These are phyloP conservation scores for Cladosporium sp. DNA, from an alignment of 2,329 filamentous ascomycete genomes.

Conservation along the genomic window DNA sequence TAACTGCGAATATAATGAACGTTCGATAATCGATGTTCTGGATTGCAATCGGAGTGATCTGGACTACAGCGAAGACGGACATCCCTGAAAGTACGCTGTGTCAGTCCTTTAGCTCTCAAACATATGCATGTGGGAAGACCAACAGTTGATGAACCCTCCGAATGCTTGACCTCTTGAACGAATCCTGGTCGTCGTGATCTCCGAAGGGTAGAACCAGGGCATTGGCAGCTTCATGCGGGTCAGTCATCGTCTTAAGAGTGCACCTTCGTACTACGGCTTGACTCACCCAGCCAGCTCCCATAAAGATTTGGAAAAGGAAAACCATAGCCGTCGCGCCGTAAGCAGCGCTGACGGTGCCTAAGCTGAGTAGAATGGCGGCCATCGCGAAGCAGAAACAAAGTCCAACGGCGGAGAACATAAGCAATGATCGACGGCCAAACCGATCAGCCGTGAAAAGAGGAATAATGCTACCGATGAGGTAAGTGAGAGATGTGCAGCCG, in stretches of 20 bases:
- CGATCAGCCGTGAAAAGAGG: constrained; percentile 38
- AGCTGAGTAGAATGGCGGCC: not conserved
- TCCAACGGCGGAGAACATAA: constrained; percentile 37
- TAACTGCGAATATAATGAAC: constrained; percentile 16
- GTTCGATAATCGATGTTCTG: constrained; percentile 11
- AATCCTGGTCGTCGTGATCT: not conserved
- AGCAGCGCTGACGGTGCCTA: not conserved
- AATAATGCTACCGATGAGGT: constrained; percentile 36
- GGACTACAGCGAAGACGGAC: not conserved
- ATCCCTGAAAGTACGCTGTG: not conserved
- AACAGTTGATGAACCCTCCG: not conserved
- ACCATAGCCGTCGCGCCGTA: not conserved
- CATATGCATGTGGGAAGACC: not conserved
- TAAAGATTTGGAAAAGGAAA: not conserved
- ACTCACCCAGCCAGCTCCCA: not conserved
- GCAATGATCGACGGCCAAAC: constrained; percentile 36
- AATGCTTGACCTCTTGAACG: not conserved
- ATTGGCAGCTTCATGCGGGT: not conserved
- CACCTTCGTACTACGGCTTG: too few species aligned
- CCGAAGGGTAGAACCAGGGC: not conserved
- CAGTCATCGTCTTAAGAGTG: too few species aligned
- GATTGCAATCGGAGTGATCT: constrained; percentile 16
- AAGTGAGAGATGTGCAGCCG: constrained; percentile 38
- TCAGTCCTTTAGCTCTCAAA: not conserved
- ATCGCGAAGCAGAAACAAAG: constrained; percentile 38